Base-by-base conservation (phyloP, 225 moss, liverwort and hornwort species). In the Lunularia cruciata region DNA sequence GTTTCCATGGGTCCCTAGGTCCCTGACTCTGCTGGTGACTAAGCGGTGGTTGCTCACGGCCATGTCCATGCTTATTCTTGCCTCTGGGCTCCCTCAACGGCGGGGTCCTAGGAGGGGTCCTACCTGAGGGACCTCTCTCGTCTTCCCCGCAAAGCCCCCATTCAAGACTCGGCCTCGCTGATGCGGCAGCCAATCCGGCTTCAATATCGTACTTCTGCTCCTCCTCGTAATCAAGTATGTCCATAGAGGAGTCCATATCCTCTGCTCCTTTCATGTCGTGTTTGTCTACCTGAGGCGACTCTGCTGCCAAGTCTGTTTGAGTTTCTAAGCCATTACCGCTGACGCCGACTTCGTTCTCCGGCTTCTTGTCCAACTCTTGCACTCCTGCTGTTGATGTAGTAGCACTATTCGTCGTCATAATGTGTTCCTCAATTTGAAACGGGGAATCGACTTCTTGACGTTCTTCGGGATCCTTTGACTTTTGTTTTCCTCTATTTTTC, bases 1-100 rank as follows among this genome's bases (percentile, higher is more conserved):
- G 68, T 52, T 72, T 73, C 76, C 80, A 81, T 8, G 14, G 68
- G 55, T 45, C 72, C 72, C 51, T 72, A 46, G 76, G 76, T 66
- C 53, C 54, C 42, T 25, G 58, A 36, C 45, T 60, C 51, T 13
- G 34, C 35, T 79, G 74, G 36, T 62, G 61, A 28, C 43, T 31
- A 19, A 49, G 57, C 23, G 53, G 51, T n/a, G 58, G 65, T 65
- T 25, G 68, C 38, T 51, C 74, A 54, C 52, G 57, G 28, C 65
- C 79, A 39, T 47, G 9, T 51, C 5, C 40, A 32, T 64, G 62
- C 34, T 60, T 65, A 49, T 69, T 65, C 40, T 70, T 74, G 13
- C 58, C 59, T 31, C 72, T 47, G 18, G 66, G 37, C 57, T 72
- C 67, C 37, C 65, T 35, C 26, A 23, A 56, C 47, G 55, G 64